Percentiles rank a stretch among this genome's conserved stretches.
These are phyloP conservation scores for Ganoderma resinaceum DNA, from an alignment of 1,284 basidiomycete genomes.

Conservation along the genomic window DNA sequence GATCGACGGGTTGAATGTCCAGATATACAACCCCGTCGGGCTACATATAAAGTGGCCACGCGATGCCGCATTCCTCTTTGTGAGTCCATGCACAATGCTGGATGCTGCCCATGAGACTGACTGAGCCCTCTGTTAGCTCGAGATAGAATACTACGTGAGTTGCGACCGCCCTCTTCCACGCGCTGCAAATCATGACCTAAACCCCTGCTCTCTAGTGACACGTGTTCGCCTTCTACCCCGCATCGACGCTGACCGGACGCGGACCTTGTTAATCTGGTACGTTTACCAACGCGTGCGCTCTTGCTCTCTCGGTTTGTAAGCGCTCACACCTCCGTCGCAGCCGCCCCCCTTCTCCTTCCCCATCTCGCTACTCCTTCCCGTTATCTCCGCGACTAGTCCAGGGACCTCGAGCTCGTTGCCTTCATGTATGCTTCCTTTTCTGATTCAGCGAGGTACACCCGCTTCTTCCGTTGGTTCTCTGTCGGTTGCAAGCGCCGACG, in stretches of 20 bases:
- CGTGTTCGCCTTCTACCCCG: background rate
- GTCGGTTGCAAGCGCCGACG: background rate
- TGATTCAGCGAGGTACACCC: background rate
- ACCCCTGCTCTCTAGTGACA: background rate
- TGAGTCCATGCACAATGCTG: slow-evolving; percentile 50
- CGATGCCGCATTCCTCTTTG: slow-evolving; percentile 84
- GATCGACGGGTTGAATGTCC: slow-evolving; percentile 70
- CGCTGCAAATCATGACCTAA: too few relatives aligned
- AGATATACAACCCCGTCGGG: slow-evolving; percentile 80
- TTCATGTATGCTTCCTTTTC: background rate
- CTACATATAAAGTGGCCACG: slow-evolving; percentile 84
- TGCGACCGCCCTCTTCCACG: background rate
- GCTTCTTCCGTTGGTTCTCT: background rate
- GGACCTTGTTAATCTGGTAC: background rate
- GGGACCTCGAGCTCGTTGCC: background rate
- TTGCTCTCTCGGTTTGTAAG: background rate
- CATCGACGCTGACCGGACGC: background rate
- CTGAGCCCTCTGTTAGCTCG: slow-evolving; percentile 54
- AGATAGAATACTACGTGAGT: slow-evolving; percentile 80
- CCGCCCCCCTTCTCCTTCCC: background rate
- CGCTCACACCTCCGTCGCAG: background rate
- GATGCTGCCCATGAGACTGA: background rate
- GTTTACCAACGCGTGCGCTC: background rate
- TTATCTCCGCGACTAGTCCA: slow-evolving; percentile 6
- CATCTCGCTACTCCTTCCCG: slow-evolving; percentile 3